A percentile compares a stretch with the other conserved stretches of the same genome.
Evolutionary conservation across 331 rosid genomes (phyloP).

Genomic region (Quercus tomentella): DNA sequence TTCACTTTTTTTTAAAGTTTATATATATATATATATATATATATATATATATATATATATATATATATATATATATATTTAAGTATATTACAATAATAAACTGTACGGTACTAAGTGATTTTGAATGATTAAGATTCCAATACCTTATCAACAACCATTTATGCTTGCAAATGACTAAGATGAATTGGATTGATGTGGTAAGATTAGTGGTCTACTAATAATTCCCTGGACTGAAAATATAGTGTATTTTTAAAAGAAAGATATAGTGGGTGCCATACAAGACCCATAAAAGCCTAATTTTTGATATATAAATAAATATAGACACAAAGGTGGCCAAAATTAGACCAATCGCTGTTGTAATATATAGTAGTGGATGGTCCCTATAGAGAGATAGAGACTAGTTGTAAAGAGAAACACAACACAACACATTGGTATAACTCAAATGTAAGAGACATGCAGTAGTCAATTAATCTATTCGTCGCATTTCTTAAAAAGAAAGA

Average conservation of each 20-base stretch:
- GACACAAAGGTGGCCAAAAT: too few relatives aligned
- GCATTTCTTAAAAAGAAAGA: slow-evolving; percentile 10
- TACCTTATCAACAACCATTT: too few relatives aligned
- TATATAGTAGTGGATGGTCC: slow-evolving; percentile 13
- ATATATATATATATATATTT: too few relatives aligned
- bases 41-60: too few relatives aligned
- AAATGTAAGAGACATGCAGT: slow-evolving; percentile 16
- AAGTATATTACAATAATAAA: too few relatives aligned
- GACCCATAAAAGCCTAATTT: neutral
- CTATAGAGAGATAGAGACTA: slow-evolving; percentile 20
- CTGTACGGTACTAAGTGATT: too few relatives aligned
- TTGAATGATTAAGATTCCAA: too few relatives aligned
- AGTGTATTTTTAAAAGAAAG: neutral
- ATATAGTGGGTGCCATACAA: neutral
- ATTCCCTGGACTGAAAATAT: neutral
- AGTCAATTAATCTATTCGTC: slow-evolving; percentile 10
- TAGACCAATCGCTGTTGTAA: neutral
- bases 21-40: too few relatives aligned
- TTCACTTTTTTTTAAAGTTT: too few relatives aligned
- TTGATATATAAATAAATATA: neutral
- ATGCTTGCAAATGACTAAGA: neutral
- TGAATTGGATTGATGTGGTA: neutral
- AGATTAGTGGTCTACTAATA: neutral
- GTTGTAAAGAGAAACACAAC: slow-evolving; percentile 19
- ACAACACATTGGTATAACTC: neutral